These are phyloP conservation scores for Candida hispaniensis DNA, from an alignment of 805 yeast genomes.

Conservation along the genomic window DNA sequence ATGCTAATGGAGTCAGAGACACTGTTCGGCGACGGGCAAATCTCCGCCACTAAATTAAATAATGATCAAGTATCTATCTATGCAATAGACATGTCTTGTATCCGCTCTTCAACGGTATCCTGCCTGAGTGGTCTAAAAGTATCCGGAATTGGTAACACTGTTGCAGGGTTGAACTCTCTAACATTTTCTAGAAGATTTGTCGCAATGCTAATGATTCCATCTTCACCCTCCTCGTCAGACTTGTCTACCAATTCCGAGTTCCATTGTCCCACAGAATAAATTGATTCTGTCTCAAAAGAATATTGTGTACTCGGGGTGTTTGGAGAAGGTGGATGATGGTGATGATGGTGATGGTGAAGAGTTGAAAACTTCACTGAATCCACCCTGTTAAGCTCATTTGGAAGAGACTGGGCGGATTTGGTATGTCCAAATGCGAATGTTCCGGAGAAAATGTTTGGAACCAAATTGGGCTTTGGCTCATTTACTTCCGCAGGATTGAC, in stretches of 20 bases:
- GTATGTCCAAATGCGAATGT: background rate
- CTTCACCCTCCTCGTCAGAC: conserved; percentile 19
- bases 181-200: conserved; percentile 6
- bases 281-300: conserved; percentile 6
- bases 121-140: conserved; percentile 7
- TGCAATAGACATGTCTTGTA: conserved; percentile 11
- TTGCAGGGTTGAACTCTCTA: conserved; percentile 9
- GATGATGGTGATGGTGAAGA: conserved; percentile 2
- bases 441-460: conserved; percentile 6
- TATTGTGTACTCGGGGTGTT: conserved; percentile 2
- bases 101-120: conserved; percentile 16
- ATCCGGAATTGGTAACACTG: conserved; percentile 1
- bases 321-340: no score
- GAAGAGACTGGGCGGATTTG: background rate
- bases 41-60: no score
- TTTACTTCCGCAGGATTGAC: conserved; percentile 1
- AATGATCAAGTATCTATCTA: no score
- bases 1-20: no score
- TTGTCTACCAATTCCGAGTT: conserved; percentile 89
- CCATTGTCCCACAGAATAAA: conserved; percentile 41
- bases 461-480: conserved; percentile 1
- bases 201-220: conserved; percentile 11
- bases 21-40: no score
- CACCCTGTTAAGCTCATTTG: conserved; percentile 2
- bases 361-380: conserved; percentile 4